These are phyloP conservation scores for Mucor circinelloides DNA, from an alignment of 371 early-diverging fungal species.

Conservation along the genomic window DNA sequence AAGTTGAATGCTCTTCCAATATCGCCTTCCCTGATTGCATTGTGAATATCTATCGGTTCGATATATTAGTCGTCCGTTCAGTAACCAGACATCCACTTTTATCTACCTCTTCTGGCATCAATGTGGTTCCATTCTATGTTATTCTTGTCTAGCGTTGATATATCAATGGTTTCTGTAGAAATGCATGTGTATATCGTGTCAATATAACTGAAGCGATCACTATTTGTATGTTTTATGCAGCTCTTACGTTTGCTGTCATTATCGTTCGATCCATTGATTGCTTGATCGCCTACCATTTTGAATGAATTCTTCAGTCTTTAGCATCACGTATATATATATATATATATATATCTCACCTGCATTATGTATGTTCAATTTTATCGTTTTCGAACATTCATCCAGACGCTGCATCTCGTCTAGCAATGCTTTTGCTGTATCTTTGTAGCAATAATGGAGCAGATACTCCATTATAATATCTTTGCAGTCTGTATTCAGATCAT, in stretches of 20 bases:
- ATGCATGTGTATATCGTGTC: not conserved
- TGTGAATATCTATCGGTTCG: conserved; percentile 9
- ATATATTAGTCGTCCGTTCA: not conserved
- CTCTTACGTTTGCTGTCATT: not conserved
- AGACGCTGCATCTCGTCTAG: conserved; percentile 13
- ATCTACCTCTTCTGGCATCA: conserved; percentile 15
- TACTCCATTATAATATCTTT: conserved; percentile 25
- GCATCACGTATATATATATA: not conserved
- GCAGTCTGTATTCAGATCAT: conserved; percentile 7
- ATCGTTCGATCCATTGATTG: not conserved
- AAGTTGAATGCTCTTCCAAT: conserved; percentile 18
- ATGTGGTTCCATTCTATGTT: conserved; percentile 15
- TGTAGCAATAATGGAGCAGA: conserved; percentile 28
- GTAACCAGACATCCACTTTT: not conserved
- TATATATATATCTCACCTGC: not conserved
- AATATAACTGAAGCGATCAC: not conserved
- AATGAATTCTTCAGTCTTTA: not conserved
- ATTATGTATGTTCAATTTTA: not conserved
- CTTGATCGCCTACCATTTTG: not conserved
- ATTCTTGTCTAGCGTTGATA: not conserved
- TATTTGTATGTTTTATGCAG: not conserved
- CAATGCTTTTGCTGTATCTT: conserved; percentile 21
- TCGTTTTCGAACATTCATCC: conserved; percentile 7
- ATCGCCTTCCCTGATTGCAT: conserved; percentile 16
- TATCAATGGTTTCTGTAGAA: not conserved